Base-by-base conservation (phyloP, 192 early-diverging fungal species). In the Coemansia sp. region DNA sequence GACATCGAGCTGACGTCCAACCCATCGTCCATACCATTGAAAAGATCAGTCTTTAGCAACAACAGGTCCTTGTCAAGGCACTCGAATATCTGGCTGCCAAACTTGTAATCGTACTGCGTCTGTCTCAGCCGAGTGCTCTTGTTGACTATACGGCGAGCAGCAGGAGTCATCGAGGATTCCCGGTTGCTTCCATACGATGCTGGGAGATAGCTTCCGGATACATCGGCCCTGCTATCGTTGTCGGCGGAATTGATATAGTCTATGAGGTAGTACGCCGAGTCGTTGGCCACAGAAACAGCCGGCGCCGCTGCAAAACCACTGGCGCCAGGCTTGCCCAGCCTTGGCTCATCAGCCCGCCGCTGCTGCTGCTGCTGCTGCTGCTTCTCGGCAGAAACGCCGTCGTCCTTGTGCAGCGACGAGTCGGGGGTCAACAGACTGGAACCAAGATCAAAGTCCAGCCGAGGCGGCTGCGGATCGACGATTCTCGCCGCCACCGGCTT, bases 51-150 rank as follows among this genome's bases (percentile, higher is more conserved):
- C 57, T 78, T 78, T 8, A 78, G 52, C 46, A 78, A 65, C 39
- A 72, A 30, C 6, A 71, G 52, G 27, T 78, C 75, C 61, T 69
- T 72, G 63, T 78, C 75, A 34, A 69, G 50, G 47, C 69, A 68
- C 56, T 78, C 75, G 46, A 78, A 78, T 32, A 78, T 78, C 62
- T 78, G 75, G 62, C 75, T 78, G 28, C 75, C 75, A 62, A 69
- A 78, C 27, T 68, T 78, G 67, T 78, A 78, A 29, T 78, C 75
- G 53, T 78, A 78, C 67, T 69, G 75, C 28, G 75, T 78, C 69
- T 78, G 75, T 50, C 75, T 65, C 62, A 56, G 34, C 30, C 65
- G 65, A 18, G 75, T 78, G 56, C 70, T 78, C 52, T 58, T 63
- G 56, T 78, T 78, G 23, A 78, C 61, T 14, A 78, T 39, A 10